Percentiles rank a stretch among this genome's conserved stretches.
These are phyloP conservation scores for Porcisia hertigi DNA, from an alignment of 208 protist species.

Conservation along the genomic window DNA sequence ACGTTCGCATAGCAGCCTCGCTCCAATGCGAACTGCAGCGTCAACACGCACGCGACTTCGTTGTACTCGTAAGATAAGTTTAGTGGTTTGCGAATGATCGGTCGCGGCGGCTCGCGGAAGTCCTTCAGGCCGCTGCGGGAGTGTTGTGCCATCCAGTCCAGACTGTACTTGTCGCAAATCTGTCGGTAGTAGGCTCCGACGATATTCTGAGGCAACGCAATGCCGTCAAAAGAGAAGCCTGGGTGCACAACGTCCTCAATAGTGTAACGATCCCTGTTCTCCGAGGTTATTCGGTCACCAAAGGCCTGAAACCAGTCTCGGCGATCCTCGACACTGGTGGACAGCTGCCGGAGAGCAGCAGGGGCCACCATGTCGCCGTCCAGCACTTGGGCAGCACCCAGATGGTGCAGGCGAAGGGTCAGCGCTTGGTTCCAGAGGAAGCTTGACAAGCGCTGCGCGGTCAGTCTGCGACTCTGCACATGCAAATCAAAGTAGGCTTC, in stretches of 20 bases:
- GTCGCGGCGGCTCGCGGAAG: slow-evolving; percentile 80
- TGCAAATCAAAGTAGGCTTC: slow-evolving; percentile 82
- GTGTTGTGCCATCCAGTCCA: slow-evolving; percentile 80
- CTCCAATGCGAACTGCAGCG: slow-evolving; percentile 73
- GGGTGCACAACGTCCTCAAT: slow-evolving; percentile 84
- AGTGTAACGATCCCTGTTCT: slow-evolving; percentile 42
- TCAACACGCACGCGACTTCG: slow-evolving; percentile 38
- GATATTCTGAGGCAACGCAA: slow-evolving; percentile 61
- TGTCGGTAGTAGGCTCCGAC: slow-evolving; percentile 74
- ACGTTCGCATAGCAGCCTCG: slow-evolving; percentile 90
- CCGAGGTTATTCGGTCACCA: slow-evolving; percentile 36
- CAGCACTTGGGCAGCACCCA: slow-evolving; percentile 49
- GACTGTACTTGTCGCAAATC: slow-evolving; percentile 71
- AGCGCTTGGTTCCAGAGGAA: slow-evolving; percentile 89
- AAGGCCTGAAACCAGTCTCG: slow-evolving; percentile 44
- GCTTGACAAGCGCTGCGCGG: slow-evolving; percentile 76
- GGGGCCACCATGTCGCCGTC: slow-evolving; percentile 70
- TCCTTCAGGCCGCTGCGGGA: slow-evolving; percentile 55
- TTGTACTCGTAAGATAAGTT: slow-evolving; percentile 67
- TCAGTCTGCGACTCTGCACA: slow-evolving; percentile 59
- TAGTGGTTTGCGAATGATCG: slow-evolving; percentile 79
- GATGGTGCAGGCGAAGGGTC: slow-evolving; percentile 75
- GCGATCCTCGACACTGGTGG: slow-evolving; percentile 38
- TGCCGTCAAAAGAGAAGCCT: slow-evolving; percentile 81
- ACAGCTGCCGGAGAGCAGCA: slow-evolving; percentile 37